A percentile compares a stretch with the other conserved stretches of the same genome.
These are phyloP conservation scores for Monascus purpureus DNA, from an alignment of 495 filamentous ascomycete genomes.

Conservation along the genomic window DNA sequence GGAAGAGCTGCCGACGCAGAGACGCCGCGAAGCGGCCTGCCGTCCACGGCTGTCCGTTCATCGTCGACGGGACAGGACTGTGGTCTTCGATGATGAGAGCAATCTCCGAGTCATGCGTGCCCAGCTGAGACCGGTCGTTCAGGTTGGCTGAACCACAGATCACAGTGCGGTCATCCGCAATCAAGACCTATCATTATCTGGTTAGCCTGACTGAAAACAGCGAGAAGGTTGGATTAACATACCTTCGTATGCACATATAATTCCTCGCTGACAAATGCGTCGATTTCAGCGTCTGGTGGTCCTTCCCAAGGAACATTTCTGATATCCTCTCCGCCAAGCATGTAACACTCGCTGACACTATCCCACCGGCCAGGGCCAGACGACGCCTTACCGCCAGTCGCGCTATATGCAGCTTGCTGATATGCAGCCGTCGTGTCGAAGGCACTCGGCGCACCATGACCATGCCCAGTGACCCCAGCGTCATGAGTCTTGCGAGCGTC, in stretches of 20 bases:
- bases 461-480: conserved; percentile 23
- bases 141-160: conserved; percentile 90
- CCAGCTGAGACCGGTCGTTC: conserved; percentile 88
- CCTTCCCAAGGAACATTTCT: conserved; percentile 64
- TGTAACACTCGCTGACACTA: conserved; percentile 68
- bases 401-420: conserved; percentile 46
- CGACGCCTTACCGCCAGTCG: conserved; percentile 14
- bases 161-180: conserved; percentile 79
- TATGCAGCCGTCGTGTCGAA: conserved; percentile 32
- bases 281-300: conserved; percentile 56
- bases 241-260: conserved; percentile 89
- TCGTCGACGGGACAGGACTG: conserved; percentile 48
- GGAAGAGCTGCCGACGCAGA: conserved; percentile 73
- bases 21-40: conserved; percentile 72
- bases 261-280: conserved; percentile 85
- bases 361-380: conserved; percentile 51
- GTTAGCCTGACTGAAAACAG: neutral
- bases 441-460: conserved; percentile 17
- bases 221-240: conserved; percentile 5
- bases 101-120: conserved; percentile 73
- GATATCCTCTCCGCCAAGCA: conserved; percentile 67
- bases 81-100: conserved; percentile 72
- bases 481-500: conserved; percentile 55
- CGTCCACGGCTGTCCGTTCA: conserved; percentile 56
- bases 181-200: conserved; percentile 45